Percentiles rank a stretch among this genome's conserved stretches.
phyloP scores from a whole-genome alignment of 345 rosid genomes.

The Hibiscus syriacus region DNA sequence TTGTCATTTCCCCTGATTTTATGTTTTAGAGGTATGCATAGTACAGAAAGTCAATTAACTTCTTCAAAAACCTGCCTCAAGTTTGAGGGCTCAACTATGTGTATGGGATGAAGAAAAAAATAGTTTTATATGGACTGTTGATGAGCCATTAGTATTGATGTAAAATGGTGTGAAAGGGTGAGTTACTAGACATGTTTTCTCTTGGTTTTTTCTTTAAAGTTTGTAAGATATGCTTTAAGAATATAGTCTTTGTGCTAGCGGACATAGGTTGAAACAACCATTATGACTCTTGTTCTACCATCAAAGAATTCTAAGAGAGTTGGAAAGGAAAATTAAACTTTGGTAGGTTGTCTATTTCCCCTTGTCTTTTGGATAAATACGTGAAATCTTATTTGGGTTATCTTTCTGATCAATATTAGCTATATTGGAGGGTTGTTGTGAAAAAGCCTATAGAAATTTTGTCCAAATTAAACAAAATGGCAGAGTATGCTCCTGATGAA shows the following conservation, averaged over 20 bases:
- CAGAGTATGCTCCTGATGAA: too few relatives aligned
- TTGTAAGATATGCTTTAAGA: neutral
- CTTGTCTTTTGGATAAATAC: too few relatives aligned
- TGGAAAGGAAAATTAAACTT: too few relatives aligned
- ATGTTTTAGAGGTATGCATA: conserved; percentile 32
- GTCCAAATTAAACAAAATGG: too few relatives aligned
- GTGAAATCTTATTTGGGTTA: too few relatives aligned
- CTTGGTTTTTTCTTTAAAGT: neutral
- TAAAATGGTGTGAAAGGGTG: conserved; percentile 50
- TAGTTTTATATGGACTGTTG: conserved; percentile 39
- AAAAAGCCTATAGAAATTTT: too few relatives aligned
- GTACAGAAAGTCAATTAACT: conserved; percentile 36
- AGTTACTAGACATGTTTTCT: too few relatives aligned
- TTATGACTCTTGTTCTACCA: conserved; percentile 31
- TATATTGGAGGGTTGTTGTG: too few relatives aligned
- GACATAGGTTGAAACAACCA: conserved; percentile 59
- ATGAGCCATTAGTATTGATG: conserved; percentile 40
- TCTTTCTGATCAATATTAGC: too few relatives aligned
- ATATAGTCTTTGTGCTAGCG: conserved; percentile 12
- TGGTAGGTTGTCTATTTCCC: too few relatives aligned
- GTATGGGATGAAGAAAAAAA: conserved; percentile 28
- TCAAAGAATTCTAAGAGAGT: conserved; percentile 38
- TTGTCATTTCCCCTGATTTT: conserved; percentile 46
- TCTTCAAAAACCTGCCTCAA: conserved; percentile 40
- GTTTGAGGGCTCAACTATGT: conserved; percentile 35